Evolutionary conservation across 306 rosid species (phyloP).

Genomic region (Inga leiocalycina): DNA sequence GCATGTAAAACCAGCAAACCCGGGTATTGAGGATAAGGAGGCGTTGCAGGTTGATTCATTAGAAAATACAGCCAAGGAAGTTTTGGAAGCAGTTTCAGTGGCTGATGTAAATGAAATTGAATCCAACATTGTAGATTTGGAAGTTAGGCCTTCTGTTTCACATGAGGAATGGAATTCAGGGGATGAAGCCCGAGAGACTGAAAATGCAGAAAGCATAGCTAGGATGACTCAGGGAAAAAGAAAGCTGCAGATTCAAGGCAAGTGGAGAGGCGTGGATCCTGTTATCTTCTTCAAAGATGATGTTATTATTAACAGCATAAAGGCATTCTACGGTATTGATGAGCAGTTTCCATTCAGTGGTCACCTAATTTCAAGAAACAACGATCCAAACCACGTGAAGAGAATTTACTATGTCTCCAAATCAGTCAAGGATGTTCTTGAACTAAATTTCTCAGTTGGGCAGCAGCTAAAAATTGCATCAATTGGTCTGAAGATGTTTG

Average conservation of each 20-base stretch:
- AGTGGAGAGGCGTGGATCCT: conserved; percentile 98
- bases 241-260: conserved; percentile 82
- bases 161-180: conserved; percentile 43
- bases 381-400: conserved; percentile 75
- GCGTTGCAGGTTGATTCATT: conserved; percentile 38
- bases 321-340: conserved; percentile 80
- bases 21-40: conserved; percentile 45
- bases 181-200: conserved; percentile 45
- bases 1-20: conserved; percentile 34
- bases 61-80: conserved; percentile 47
- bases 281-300: conserved; percentile 90
- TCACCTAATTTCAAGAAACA: conserved; percentile 85
- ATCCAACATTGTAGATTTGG: conserved; percentile 40
- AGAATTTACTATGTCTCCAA: conserved; percentile 87
- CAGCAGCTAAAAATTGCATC: conserved; percentile 97
- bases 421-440: conserved; percentile 89
- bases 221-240: conserved; percentile 63
- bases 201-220: conserved; percentile 37
- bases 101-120: conserved; percentile 51
- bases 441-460: conserved; percentile 82
- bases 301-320: conserved; percentile 64
- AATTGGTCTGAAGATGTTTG: conserved; percentile 94
- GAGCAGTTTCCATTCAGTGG: conserved; percentile 76
- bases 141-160: conserved; percentile 38
- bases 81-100: conserved; percentile 52